phyloP scores from a whole-genome alignment of 768 basidiomycete genomes.

The Russula abietina region DNA sequence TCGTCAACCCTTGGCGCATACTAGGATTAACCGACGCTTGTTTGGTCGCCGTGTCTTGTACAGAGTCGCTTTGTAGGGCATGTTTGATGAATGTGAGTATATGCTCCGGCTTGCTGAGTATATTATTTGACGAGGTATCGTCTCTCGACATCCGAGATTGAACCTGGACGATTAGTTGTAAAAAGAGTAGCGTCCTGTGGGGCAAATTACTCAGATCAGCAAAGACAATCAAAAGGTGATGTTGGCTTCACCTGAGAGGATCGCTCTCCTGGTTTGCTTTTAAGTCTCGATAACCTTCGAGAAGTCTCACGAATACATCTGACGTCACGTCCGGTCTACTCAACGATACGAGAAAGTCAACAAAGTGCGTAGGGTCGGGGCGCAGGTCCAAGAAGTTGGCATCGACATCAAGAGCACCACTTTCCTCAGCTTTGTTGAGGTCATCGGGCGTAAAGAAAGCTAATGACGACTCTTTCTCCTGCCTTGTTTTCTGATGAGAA shows the following conservation, averaged over 20 bases:
- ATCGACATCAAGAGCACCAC: constrained; percentile 44
- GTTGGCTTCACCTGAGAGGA: constrained; percentile 43
- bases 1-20: constrained; percentile 27
- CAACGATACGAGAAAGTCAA: constrained; percentile 56
- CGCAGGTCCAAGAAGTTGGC: constrained; percentile 58
- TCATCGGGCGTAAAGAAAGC: constrained; percentile 51
- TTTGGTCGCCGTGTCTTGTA: constrained; percentile 16
- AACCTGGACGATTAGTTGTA: constrained; percentile 80
- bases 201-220: background rate
- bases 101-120: constrained; percentile 61
- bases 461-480: constrained; percentile 28
- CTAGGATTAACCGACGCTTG: background rate
- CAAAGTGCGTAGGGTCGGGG: constrained; percentile 70
- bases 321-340: constrained; percentile 66
- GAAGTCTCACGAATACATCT: constrained; percentile 62
- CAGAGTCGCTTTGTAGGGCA: constrained; percentile 45
- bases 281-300: constrained; percentile 59
- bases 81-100: constrained; percentile 80
- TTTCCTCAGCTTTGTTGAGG: constrained; percentile 35
- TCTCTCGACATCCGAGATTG: constrained; percentile 59
- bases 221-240: background rate
- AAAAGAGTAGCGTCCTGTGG: constrained; percentile 57
- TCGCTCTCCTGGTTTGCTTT: constrained; percentile 38
- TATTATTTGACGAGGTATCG: constrained; percentile 44
- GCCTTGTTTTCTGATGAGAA: constrained; percentile 18